Evolutionary conservation across 495 filamentous ascomycete species (phyloP).

Genomic region (Xylaria scruposa): DNA sequence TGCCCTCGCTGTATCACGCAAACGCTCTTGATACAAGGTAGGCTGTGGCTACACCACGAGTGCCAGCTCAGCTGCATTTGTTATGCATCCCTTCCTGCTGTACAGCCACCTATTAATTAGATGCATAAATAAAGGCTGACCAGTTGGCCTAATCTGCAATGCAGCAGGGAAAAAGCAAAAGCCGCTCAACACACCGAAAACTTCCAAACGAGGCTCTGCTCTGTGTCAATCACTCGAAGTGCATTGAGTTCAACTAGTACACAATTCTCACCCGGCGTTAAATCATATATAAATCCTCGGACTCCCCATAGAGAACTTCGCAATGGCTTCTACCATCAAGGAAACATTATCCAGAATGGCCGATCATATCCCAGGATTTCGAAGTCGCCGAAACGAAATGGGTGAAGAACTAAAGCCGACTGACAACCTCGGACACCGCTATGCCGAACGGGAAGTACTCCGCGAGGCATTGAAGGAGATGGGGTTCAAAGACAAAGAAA

Average conservation of each 20-base stretch:
- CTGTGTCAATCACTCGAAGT: not conserved
- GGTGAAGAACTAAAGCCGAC: slow-evolving; percentile 6
- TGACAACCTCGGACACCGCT: slow-evolving; percentile 17
- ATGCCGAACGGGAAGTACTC: slow-evolving; percentile 4
- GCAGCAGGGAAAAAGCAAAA: not conserved
- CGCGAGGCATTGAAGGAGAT: not conserved
- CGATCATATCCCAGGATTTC: slow-evolving; percentile 20
- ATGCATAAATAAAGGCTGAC: slow-evolving; percentile 5
- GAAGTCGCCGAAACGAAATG: not conserved
- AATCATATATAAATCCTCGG: not conserved
- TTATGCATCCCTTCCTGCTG: not conserved
- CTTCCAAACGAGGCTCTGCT: not conserved
- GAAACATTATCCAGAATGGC: slow-evolving; percentile 6
- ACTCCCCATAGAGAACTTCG: not conserved
- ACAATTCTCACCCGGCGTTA: not conserved
- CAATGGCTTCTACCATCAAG: slow-evolving; percentile 11
- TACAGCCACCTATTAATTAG: not conserved
- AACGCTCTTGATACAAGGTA: not conserved
- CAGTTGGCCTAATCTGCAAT: not conserved
- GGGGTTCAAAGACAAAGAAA: not conserved
- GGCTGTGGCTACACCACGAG: not conserved
- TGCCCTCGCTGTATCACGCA: not conserved
- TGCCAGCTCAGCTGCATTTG: not conserved
- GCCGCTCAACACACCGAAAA: not conserved
- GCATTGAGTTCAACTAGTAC: not conserved